Base-by-base conservation (phyloP, 768 basidiomycete species). In the Lentinula detonsa region DNA sequence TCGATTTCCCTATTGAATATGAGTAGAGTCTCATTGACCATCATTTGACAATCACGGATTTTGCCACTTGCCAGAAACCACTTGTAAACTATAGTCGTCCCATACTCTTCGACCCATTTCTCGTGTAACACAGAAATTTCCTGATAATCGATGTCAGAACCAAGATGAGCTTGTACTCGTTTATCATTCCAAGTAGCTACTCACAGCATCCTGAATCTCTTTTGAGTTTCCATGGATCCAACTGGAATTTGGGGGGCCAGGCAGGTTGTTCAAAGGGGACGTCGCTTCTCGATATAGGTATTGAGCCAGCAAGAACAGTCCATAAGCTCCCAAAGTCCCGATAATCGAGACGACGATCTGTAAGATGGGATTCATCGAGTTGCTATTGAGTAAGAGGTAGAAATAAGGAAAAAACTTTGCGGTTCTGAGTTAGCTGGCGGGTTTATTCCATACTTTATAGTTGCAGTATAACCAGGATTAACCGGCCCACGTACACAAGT, bases 41-140 rank as follows among this genome's bases (percentile, higher is more conserved):
- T 21, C 9, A 33, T 7, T 18, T 16, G 9, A 35, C 2, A 0
- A 4, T 18, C 21, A 13, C 3, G 28, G 21, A 35, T 13, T 63
- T 72, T 13, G 50, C 13, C 39, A 78, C 79, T 37, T 39, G 62
- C 65, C 10, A 78, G 66, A 2, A 76, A 59, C 0, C 69, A 72
- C 21, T 66, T 69, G 61, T 71, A 76, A 37, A 43, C 65, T 42
- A 78, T 45, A 9, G 71, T 74, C 0, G 37, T 55, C 0, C 80
- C 80, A 51, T 78, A 75, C 49, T 76, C 54, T 18, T 66, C 59
- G 7, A 71, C 54, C 80, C 78, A 81, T 62, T 67, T 54, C 15
- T 73, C 70, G 4, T 70, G 59, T 9, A 71, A 53, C 4, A 64
- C 61, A 0, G 65, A 62, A 34, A 68, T 66, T 7, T 74, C 68